Base-by-base conservation (phyloP, 2,329 filamentous ascomycete species). In the Pseudogymnoascus sp. region DNA sequence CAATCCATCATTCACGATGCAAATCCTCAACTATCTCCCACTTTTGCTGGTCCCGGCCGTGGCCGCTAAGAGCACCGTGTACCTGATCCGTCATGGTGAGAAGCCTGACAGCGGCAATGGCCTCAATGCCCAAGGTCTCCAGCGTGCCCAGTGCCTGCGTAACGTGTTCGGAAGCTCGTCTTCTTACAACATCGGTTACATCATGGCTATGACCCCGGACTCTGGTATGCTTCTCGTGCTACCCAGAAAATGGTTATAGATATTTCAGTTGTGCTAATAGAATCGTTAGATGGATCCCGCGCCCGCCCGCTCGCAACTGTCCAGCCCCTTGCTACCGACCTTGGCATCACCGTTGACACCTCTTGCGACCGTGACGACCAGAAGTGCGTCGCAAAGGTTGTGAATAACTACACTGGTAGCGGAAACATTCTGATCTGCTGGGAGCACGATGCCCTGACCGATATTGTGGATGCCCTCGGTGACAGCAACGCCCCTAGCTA, bases 41-140 rank as follows among this genome's bases (percentile, higher is more conserved):
- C 40, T 51, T 60, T 31, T 63, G 5, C 14, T 63, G 16, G 34
- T 21, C 45, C 34, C 45, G 16, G 40, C 16, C 26, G 61, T 37
- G 16, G 21, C 61, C 3, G 71, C 71, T 12, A 65, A 67, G 8
- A 78, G 83, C 1, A 86, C 80, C 0, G 81, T 87, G 34, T 87
- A 85, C 70, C 74, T 87, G 7, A 87, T 87, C 70, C 81, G 84
- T 16, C 85, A 87, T 67, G 85, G 84, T 64, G 85, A 87, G 72
- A 87, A 87, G 72, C 84, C 84, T 2, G 64, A 69, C 39, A 77
- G 77, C 14, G 75, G 75, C 36, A 73, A 78, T 64, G 83, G 83
- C 1, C 75, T 87, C 54, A 83, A 73, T 63, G 67, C 77, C 0
- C 69, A 79, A 65, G 85, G 85, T n/a, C 66, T 78, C 62, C 64